Evolutionary conservation across 345 rosid genomes (phyloP), one percentile per base, ranked within the genome.

Genomic region (Hevea brasiliensis): DNA sequence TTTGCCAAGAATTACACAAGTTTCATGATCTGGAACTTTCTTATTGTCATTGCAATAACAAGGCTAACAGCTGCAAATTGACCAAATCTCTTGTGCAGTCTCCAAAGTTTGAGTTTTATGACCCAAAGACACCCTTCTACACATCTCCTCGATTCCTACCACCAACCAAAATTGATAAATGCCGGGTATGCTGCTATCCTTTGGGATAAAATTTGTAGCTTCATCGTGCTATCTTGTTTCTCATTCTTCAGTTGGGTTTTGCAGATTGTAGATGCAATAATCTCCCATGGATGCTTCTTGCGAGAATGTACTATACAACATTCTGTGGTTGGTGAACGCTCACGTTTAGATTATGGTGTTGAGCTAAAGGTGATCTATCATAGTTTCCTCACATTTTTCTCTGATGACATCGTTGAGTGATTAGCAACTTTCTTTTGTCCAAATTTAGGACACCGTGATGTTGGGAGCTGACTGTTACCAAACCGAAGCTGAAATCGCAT

Each of bases 251-350:
- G 8, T 68, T 21, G 26, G 24, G n/a, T 63, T 71, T 55, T 74
- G 72, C 86, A 94, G 98, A 86, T 94, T 61, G 81, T 86, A 27
- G 83, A 92, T 73, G 93, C 97, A 35, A 84, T 94, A 72, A 90
- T 92, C 76, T 92, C 98, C 13, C 98, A 94, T 13, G 98, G 98
- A 75, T 94, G 98, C 81, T 94, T 94, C 92, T 80, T 94, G 82
- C 74, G 95, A 77, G 97, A 92, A 74, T 92, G 98, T 70, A 70
- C 37, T 3, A 72, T 94, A 32, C 85, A 87, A 72, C 92, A 83
- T 81, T 94, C 98, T 55, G 89, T 94, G 17, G 86, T 92, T 20
- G 97, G 98, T 48, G 98, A 92, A 81, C 89, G 95, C 45, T 92
- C 97, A 7, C 95, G 98, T 65, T 76, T 94, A 71, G 98, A 92